A percentile compares a stretch with the other conserved stretches of the same genome.
Conservation (phyloP, 495 filamentous ascomycete species). For the Cercophora samala region DNA sequence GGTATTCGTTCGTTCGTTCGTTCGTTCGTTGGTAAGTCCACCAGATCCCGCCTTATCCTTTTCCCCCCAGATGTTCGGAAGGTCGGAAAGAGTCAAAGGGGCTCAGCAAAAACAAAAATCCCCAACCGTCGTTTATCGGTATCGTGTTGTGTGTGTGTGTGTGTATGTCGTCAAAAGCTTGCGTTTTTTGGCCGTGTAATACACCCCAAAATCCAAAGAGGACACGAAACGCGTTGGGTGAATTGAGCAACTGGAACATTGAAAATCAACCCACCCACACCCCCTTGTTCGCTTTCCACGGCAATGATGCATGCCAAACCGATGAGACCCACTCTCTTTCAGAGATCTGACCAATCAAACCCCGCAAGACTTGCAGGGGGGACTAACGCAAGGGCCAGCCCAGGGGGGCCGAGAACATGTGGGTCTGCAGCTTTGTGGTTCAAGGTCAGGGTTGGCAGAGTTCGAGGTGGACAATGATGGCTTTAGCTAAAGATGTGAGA, state of each 20-base stretch:
- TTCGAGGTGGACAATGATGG: background rate
- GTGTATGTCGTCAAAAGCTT: background rate
- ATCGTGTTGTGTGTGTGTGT: too few species aligned
- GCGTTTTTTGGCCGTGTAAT: conserved; percentile 8
- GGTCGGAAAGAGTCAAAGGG: background rate
- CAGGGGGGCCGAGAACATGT: background rate
- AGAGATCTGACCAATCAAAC: conserved; percentile 21
- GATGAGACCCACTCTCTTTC: background rate
- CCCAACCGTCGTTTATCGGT: too few species aligned
- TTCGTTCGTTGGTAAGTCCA: too few species aligned
- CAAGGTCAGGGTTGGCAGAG: background rate
- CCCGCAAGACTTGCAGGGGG: background rate
- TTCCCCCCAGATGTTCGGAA: background rate
- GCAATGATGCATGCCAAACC: conserved; percentile 20
- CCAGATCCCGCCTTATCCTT: background rate
- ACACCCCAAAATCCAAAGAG: background rate
- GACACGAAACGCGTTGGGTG: conserved; percentile 10
- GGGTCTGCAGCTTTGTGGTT: background rate
- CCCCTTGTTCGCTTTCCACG: conserved; percentile 27
- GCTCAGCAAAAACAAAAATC: background rate
- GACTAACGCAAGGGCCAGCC: background rate
- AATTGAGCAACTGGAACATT: conserved; percentile 18
- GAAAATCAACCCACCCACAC: conserved; percentile 35
- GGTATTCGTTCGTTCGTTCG: background rate
- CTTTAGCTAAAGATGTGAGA: background rate